These are phyloP conservation scores for Lathyrus oleraceus DNA, from an alignment of 306 rosid genomes.

Conservation along the genomic window DNA sequence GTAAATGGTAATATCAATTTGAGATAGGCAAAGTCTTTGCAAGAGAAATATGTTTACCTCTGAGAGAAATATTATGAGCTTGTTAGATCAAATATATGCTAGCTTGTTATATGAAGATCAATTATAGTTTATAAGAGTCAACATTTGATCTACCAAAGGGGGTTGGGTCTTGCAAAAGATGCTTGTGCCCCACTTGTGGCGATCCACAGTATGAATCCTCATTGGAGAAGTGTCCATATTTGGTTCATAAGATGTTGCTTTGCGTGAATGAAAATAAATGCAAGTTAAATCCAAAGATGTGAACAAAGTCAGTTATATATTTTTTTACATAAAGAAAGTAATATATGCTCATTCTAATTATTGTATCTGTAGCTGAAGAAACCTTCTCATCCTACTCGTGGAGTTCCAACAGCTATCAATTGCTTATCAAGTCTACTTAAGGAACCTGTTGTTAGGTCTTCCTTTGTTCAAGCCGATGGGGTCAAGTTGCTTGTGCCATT, in stretches of 20 bases:
- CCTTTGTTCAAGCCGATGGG: constrained; percentile 89
- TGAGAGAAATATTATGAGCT: constrained; percentile 13
- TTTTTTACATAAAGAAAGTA: not conserved
- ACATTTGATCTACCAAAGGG: not conserved
- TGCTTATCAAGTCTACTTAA: constrained; percentile 84
- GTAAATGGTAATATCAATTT: constrained; percentile 1
- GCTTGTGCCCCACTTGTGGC: not conserved
- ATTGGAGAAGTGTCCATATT: not conserved
- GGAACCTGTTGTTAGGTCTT: constrained; percentile 87
- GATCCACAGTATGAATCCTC: not conserved
- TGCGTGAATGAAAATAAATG: not conserved
- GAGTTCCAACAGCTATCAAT: constrained; percentile 75
- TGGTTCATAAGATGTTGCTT: constrained; percentile 6
- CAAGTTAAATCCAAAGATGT: constrained; percentile 19
- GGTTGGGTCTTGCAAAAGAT: constrained; percentile 5
- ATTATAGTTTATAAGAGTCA: not conserved
- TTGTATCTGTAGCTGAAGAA: constrained; percentile 69
- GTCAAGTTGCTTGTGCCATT: constrained; percentile 91
- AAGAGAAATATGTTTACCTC: constrained; percentile 15
- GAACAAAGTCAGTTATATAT: not conserved
- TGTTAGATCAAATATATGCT: not conserved
- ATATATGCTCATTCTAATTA: constrained; percentile 31
- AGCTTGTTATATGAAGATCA: constrained; percentile 6
- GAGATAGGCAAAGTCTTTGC: constrained; percentile 4
- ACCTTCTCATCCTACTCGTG: constrained; percentile 85